Conservation (phyloP, 306 rosid genomes). For the barrel medic (Medicago truncatula) region MtrunA17r5.0-ANR NC_053046.1:15168001-15168500, state of each 20-base stretch:
- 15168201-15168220: background rate
- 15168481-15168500: constrained; percentile 72
- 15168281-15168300: constrained; percentile 31
- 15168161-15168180: constrained; percentile 8
- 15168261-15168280: constrained; percentile 18
- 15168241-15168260: constrained; percentile 25
- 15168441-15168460: constrained; percentile 86
- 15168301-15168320: constrained; percentile 40
- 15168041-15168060: constrained; percentile 24
- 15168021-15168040: constrained; percentile 26
- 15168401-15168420: constrained; percentile 84
- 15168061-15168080: constrained; percentile 25
- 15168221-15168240: constrained; percentile 35
- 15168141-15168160: constrained; percentile 19
- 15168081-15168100: background rate
- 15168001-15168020: constrained; percentile 19
- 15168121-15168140: constrained; percentile 12
- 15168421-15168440: constrained; percentile 67
- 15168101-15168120: background rate
- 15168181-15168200: constrained; percentile 32
- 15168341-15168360: constrained; percentile 61
- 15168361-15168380: constrained; percentile 95
- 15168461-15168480: constrained; percentile 94
- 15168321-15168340: constrained; percentile 54
- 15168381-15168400: constrained; percentile 97